These are phyloP conservation scores for Penicillium sp. DNA, from an alignment of 2,329 filamentous ascomycete genomes.

Conservation along the genomic window DNA sequence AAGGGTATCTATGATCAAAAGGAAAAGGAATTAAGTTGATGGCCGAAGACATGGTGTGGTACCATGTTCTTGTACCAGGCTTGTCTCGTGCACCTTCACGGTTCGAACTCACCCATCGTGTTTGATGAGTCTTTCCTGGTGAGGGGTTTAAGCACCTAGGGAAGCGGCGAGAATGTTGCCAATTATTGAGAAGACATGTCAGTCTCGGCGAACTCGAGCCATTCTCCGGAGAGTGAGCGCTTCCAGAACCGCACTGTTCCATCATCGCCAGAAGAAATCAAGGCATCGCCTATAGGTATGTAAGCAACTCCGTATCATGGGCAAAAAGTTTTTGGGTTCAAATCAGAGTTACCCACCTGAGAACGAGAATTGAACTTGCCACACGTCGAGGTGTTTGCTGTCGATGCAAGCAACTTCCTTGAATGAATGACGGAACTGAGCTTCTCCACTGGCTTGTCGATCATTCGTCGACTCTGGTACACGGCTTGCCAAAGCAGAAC, in stretches of 20 bases:
- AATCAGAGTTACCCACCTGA: constrained; percentile 33
- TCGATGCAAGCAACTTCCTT: constrained; percentile 46
- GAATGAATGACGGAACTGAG: constrained; percentile 44
- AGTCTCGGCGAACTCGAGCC: constrained; percentile 48
- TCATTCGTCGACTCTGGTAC: constrained; percentile 31
- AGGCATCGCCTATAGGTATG: constrained; percentile 39
- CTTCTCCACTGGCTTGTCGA: constrained; percentile 36
- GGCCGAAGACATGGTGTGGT: background rate
- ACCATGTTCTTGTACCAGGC: background rate
- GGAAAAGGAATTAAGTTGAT: constrained; percentile 1
- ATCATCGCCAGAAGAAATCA: constrained; percentile 47
- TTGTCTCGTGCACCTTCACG: background rate
- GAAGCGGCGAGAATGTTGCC: background rate
- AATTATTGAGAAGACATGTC: constrained; percentile 38
- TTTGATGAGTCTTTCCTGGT: background rate
- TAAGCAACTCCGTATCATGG: background rate
- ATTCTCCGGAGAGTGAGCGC: constrained; percentile 44
- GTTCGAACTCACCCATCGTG: background rate
- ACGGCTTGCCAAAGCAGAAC: constrained; percentile 42
- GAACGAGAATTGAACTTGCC: constrained; percentile 48
- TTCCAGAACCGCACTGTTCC: constrained; percentile 48
- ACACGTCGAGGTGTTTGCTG: constrained; percentile 47
- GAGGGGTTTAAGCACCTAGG: background rate
- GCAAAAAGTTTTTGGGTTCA: too few species aligned
- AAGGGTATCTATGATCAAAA: constrained; percentile 25